phyloP scores from a whole-genome alignment of 257 asterid genomes.

The Fraxinus excelsior region DNA sequence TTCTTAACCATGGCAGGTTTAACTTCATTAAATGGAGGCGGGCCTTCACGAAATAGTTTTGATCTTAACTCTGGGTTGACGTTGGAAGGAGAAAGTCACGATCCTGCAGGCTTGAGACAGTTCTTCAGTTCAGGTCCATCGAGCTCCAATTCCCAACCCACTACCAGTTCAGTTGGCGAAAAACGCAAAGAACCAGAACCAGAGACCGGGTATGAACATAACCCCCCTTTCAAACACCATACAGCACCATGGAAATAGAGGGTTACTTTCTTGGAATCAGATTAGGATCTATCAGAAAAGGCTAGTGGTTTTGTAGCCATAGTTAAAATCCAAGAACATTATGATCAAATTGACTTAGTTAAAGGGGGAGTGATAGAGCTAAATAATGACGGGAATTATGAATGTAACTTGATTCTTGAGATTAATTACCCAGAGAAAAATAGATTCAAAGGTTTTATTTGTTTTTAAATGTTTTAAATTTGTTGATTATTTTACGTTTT shows the following conservation, averaged over 20 bases:
- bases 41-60: constrained; percentile 54
- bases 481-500: constrained; percentile 21
- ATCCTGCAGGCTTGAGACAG: constrained; percentile 50
- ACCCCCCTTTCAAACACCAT: constrained; percentile 26
- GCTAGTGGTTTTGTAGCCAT: constrained; percentile 21
- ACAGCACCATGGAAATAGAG: constrained; percentile 41
- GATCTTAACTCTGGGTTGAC: constrained; percentile 61
- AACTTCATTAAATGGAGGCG: constrained; percentile 48
- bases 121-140: constrained; percentile 46
- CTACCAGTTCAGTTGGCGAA: constrained; percentile 44
- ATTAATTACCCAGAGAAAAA: constrained; percentile 29
- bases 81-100: constrained; percentile 50
- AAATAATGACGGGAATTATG: constrained; percentile 35
- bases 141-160: constrained; percentile 40
- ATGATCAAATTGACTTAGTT: constrained; percentile 20
- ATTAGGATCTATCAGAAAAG: neutral
- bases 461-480: constrained; percentile 23
- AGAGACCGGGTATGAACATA: constrained; percentile 58
- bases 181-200: constrained; percentile 64
- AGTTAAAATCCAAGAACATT: constrained; percentile 6
- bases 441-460: constrained; percentile 38
- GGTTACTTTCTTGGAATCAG: neutral
- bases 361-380: constrained; percentile 25
- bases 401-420: constrained; percentile 37
- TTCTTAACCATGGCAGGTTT: constrained; percentile 50